Percentiles rank a stretch among this genome's conserved stretches.
Conservation (phyloP, 768 basidiomycete genomes). For the Termitomyces eurrhizus region DNA sequence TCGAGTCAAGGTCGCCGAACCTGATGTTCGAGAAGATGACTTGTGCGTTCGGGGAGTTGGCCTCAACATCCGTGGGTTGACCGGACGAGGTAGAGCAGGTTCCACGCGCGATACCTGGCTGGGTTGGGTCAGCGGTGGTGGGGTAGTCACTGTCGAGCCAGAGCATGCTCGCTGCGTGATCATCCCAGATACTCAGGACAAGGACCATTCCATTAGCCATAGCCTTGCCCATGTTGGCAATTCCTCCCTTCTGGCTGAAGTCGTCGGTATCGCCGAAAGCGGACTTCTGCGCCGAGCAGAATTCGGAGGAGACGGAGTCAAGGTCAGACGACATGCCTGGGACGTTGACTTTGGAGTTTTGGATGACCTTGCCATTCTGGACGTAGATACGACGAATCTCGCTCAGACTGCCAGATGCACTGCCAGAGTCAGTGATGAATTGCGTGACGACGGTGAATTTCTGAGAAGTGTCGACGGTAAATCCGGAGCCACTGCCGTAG, state of each 20-base stretch:
- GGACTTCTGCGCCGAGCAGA: constrained; percentile 41
- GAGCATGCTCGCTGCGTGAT: constrained; percentile 29
- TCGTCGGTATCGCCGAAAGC: constrained; percentile 26
- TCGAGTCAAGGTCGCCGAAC: neutral
- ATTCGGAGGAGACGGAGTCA: constrained; percentile 46
- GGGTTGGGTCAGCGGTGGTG: constrained; percentile 5
- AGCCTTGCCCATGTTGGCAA: constrained; percentile 34
- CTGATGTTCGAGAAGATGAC: constrained; percentile 1
- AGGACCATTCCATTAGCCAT: constrained; percentile 40
- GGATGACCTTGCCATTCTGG: constrained; percentile 34
- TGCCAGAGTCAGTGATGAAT: constrained; percentile 46
- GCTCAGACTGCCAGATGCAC: constrained; percentile 43
- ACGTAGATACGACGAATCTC: constrained; percentile 44
- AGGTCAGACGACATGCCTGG: constrained; percentile 30
- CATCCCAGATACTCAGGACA: constrained; percentile 39
- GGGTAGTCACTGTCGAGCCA: constrained; percentile 31
- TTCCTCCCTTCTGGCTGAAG: neutral
- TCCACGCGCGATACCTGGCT: neutral
- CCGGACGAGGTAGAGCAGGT: neutral
- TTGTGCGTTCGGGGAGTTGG: neutral
- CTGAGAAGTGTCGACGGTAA: constrained; percentile 45
- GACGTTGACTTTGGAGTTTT: constrained; percentile 45
- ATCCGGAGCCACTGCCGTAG: constrained; percentile 39
- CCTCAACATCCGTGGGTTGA: neutral
- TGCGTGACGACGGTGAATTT: constrained; percentile 58